Conservation (phyloP, 331 rosid species). For the Ulmus americana region DNA sequence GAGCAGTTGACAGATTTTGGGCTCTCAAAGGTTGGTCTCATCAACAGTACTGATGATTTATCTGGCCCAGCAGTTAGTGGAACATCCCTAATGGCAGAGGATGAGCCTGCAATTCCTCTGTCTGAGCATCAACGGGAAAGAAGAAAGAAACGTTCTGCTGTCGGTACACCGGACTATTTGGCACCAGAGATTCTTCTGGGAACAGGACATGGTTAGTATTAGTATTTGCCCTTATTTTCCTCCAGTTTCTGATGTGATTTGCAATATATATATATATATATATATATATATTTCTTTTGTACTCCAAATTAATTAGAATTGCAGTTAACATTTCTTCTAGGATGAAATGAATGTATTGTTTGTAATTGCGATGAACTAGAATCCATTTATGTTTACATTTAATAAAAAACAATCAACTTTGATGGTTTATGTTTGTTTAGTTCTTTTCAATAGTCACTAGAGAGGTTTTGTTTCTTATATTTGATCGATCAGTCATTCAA, state of each 20-base stretch:
- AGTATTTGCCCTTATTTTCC: slow-evolving; percentile 20
- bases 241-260: slow-evolving; percentile 32
- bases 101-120: slow-evolving; percentile 49
- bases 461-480: slow-evolving; percentile 7
- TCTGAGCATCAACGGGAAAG: slow-evolving; percentile 83
- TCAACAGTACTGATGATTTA: slow-evolving; percentile 97
- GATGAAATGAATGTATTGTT: slow-evolving; percentile 12
- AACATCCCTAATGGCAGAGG: slow-evolving; percentile 65
- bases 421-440: slow-evolving; percentile 3
- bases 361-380: neutral
- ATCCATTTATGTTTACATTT: neutral
- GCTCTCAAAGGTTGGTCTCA: slow-evolving; percentile 97
- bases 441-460: neutral
- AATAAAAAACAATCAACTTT: slow-evolving; percentile 4
- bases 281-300: slow-evolving; percentile 25
- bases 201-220: slow-evolving; percentile 97
- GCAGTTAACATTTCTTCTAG: neutral
- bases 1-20: slow-evolving; percentile 94
- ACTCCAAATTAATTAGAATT: slow-evolving; percentile 7
- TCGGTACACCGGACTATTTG: slow-evolving; percentile 97
- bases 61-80: slow-evolving; percentile 89
- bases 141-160: slow-evolving; percentile 92
- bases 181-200: slow-evolving; percentile 99
- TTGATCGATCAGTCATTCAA: slow-evolving; percentile 12
- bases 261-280: slow-evolving; percentile 37